phyloP scores from a whole-genome alignment of 116 monocot species.

The Iris pallida region DNA sequence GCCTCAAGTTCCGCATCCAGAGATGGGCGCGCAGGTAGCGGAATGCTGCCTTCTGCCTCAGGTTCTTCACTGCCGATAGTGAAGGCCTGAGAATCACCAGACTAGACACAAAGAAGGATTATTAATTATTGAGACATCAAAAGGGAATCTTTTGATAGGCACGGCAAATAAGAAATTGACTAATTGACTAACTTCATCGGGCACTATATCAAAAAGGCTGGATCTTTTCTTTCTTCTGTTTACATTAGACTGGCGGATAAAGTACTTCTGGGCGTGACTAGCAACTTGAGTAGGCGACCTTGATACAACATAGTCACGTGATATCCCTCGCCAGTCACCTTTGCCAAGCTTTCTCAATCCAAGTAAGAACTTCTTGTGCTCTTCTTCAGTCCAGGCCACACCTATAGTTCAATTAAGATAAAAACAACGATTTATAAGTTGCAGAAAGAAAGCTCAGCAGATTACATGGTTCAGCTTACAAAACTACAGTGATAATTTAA shows the following conservation, averaged over 20 bases:
- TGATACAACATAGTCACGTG: constrained; percentile 34
- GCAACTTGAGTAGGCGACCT: constrained; percentile 47
- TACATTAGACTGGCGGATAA: constrained; percentile 31
- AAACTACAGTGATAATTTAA: too few relatives aligned
- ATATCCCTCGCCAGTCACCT: constrained; percentile 49
- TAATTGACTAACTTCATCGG: constrained; percentile 31
- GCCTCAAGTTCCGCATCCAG: constrained; percentile 29
- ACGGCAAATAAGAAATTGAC: neutral
- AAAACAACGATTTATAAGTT: too few relatives aligned
- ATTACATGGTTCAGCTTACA: too few relatives aligned
- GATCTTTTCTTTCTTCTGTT: constrained; percentile 33
- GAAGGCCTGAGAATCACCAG: constrained; percentile 16
- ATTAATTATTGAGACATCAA: neutral
- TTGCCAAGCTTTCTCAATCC: constrained; percentile 42
- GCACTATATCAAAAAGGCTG: constrained; percentile 39
- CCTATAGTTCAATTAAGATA: constrained; percentile 11
- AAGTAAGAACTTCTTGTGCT: constrained; percentile 41
- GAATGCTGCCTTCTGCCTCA: constrained; percentile 11
- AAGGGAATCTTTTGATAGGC: neutral
- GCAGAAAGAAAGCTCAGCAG: too few relatives aligned
- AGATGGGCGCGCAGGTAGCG: constrained; percentile 3
- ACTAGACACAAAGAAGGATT: constrained; percentile 9
- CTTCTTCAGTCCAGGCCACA: constrained; percentile 44
- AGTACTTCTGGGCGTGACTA: constrained; percentile 50
- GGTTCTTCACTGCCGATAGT: constrained; percentile 16